Percentiles rank a stretch among this genome's conserved stretches.
Conservation (phyloP, 768 basidiomycete genomes). For the Phlebiopsis flavidoalba region DNA sequence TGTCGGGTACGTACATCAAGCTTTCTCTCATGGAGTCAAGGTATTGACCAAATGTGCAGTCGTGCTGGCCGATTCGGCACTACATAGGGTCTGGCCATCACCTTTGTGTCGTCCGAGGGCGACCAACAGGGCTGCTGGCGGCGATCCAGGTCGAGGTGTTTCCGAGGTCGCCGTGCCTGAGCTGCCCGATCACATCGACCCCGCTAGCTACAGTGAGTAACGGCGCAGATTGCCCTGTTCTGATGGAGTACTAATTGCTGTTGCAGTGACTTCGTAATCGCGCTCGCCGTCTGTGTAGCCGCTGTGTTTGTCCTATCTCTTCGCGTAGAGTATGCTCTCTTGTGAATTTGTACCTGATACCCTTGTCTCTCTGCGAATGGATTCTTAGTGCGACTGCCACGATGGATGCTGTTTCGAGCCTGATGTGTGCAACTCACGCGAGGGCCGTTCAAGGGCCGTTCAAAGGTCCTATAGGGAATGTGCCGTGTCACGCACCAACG, state of each 20-base stretch:
- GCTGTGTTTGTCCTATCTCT: constrained; percentile 15
- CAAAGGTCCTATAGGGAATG: no score
- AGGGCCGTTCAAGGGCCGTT: no score
- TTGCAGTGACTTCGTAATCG: constrained; percentile 36
- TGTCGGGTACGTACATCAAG: constrained; percentile 63
- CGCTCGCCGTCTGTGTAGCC: not conserved
- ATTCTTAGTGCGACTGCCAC: not conserved
- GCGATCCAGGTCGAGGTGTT: constrained; percentile 93
- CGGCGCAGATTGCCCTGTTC: not conserved
- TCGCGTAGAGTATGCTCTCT: constrained; percentile 11
- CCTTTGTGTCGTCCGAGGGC: constrained; percentile 88
- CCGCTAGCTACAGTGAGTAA: constrained; percentile 89
- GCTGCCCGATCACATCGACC: constrained; percentile 89
- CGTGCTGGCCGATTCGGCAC: constrained; percentile 99
- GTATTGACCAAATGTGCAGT: constrained; percentile 31
- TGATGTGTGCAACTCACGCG: no score
- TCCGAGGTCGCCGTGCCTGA: constrained; percentile 97
- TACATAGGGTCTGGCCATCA: constrained; percentile 97
- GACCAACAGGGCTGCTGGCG: constrained; percentile 93
- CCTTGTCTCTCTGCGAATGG: constrained; percentile 7
- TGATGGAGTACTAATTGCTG: not conserved
- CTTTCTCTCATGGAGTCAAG: not conserved
- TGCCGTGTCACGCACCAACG: no score
- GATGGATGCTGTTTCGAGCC: no score
- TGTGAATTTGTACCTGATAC: constrained; percentile 8